Evolutionary conservation across 1,284 basidiomycete genomes (phyloP).

Genomic region (Moniliophthora roreri): DNA sequence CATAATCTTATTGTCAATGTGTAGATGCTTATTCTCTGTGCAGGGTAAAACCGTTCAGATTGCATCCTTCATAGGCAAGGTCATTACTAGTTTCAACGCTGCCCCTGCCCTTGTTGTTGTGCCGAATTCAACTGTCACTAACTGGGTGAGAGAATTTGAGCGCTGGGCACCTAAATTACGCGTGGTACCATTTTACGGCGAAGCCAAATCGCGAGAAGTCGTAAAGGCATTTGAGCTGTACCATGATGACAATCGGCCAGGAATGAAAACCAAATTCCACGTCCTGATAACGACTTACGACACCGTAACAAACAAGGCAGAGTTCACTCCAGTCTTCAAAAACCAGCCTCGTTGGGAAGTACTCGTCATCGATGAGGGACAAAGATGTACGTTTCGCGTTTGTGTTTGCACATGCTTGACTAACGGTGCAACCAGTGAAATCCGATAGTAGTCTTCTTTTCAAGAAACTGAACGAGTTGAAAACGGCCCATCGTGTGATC

Average conservation of each 20-base stretch:
- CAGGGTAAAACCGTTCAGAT: conserved; percentile 95
- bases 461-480: conserved; percentile 79
- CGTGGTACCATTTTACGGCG: conserved; percentile 83
- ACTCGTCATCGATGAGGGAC: conserved; percentile 91
- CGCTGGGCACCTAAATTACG: conserved; percentile 86
- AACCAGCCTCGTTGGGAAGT: conserved; percentile 87
- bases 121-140: conserved; percentile 91
- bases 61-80: conserved; percentile 79
- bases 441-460: conserved; percentile 81
- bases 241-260: conserved; percentile 45
- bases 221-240: conserved; percentile 83
- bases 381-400: conserved; percentile 62
- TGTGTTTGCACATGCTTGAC: conserved; percentile 1
- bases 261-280: conserved; percentile 69
- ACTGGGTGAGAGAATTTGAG: conserved; percentile 87
- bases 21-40: conserved; percentile 7
- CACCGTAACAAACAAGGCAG: conserved; percentile 61
- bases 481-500: conserved; percentile 80
- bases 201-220: conserved; percentile 76
- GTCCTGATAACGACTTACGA: conserved; percentile 93
- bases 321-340: conserved; percentile 77
- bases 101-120: conserved; percentile 89
- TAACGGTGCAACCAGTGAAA: conserved; percentile 58
- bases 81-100: conserved; percentile 60
- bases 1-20: conserved; percentile 3